Percentiles rank a stretch among this genome's conserved stretches.
Evolutionary conservation across 1,139 yeast species (phyloP).

Genomic region (Yamadazyma atlantica): DNA sequence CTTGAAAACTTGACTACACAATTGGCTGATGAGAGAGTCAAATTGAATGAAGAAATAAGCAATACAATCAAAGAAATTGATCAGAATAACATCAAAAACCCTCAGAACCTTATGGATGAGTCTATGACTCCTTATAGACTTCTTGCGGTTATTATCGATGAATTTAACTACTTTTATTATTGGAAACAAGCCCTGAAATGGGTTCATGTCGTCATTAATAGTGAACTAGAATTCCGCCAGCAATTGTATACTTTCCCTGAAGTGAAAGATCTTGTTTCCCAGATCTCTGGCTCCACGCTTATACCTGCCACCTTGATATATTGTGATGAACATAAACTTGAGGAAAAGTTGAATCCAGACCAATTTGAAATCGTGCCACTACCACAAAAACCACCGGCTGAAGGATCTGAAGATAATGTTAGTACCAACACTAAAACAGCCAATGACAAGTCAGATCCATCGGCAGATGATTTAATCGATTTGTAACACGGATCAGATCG

Average conservation of each 20-base stretch:
- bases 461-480: not conserved
- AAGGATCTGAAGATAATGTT: not conserved
- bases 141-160: slow-evolving; percentile 30
- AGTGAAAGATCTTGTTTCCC: slow-evolving; percentile 5
- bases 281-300: slow-evolving; percentile 4
- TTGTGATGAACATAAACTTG: slow-evolving; percentile 9
- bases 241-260: slow-evolving; percentile 9
- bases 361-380: not conserved
- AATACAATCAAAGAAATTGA: slow-evolving; percentile 10
- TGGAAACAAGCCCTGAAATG: slow-evolving; percentile 16
- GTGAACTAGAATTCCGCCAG: slow-evolving; percentile 9
- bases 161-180: slow-evolving; percentile 27
- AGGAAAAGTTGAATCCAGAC: slow-evolving; percentile 3
- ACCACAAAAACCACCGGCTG: not conserved
- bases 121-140: slow-evolving; percentile 20
- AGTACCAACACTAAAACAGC: not conserved
- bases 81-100: slow-evolving; percentile 13
- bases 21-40: slow-evolving; percentile 18
- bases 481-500: no score
- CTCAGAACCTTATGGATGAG: slow-evolving; percentile 12
- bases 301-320: slow-evolving; percentile 11
- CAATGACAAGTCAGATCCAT: not conserved
- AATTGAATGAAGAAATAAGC: slow-evolving; percentile 22
- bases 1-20: slow-evolving; percentile 18
- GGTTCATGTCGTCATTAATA: slow-evolving; percentile 16